Evolutionary conservation across 441 rosid species (phyloP).

Genomic region (Theobroma grandiflorum): DNA sequence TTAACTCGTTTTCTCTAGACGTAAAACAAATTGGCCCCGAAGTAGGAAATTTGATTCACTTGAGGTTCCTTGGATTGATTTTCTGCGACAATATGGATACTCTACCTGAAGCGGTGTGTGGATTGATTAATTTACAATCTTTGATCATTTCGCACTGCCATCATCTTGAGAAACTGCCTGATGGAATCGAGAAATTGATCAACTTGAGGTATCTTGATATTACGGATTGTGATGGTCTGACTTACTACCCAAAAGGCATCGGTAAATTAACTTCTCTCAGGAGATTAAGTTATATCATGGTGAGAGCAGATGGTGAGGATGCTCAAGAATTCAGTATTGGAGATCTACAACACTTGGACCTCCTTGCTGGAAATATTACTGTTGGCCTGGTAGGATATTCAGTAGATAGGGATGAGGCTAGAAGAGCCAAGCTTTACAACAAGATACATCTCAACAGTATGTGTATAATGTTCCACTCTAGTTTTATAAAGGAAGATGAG

Average conservation of each 20-base stretch:
- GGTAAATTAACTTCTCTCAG: background rate
- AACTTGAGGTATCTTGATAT: conserved; percentile 22
- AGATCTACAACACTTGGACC: conserved; percentile 11
- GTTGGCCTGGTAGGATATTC: background rate
- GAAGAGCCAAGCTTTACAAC: conserved; percentile 24
- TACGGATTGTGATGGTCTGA: background rate
- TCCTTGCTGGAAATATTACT: background rate
- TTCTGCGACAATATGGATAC: background rate
- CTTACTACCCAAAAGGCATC: conserved; percentile 20
- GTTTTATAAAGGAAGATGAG: background rate
- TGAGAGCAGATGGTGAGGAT: background rate
- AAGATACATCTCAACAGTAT: conserved; percentile 17
- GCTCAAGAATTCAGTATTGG: background rate
- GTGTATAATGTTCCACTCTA: background rate
- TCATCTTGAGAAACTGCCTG: background rate
- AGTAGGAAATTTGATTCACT: conserved; percentile 21
- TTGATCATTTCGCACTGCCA: background rate
- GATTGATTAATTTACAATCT: conserved; percentile 18
- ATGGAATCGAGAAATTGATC: conserved; percentile 4
- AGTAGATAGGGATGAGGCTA: conserved; percentile 19
- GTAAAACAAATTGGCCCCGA: background rate
- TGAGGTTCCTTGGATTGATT: conserved; percentile 26
- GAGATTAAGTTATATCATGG: background rate
- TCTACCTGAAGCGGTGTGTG: background rate
- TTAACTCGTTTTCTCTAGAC: background rate